These are phyloP conservation scores for Penicillium sp. DNA, from an alignment of 2,329 filamentous ascomycete genomes.

Conservation along the genomic window DNA sequence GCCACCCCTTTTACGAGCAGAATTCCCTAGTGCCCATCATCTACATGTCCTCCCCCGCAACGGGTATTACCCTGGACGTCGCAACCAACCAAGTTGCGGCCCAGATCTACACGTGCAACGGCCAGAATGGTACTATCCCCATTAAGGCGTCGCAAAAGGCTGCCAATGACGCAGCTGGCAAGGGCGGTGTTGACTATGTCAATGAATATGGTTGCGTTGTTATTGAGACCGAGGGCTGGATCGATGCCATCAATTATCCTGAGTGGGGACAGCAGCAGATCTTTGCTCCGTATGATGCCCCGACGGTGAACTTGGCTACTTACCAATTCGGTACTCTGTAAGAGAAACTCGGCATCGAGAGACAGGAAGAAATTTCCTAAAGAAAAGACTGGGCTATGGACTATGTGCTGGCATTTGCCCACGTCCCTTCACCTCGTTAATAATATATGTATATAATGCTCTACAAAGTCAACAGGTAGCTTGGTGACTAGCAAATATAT, in stretches of 20 bases:
- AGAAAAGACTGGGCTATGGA: background rate
- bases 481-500: background rate
- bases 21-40: conserved; percentile 49
- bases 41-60: conserved; percentile 61
- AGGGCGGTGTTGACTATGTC: conserved; percentile 43
- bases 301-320: conserved; percentile 41
- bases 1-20: conserved; percentile 31
- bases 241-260: conserved; percentile 88
- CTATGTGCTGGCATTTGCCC: background rate
- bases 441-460: conserved; percentile 7
- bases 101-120: conserved; percentile 81
- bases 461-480: background rate
- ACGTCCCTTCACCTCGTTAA: background rate
- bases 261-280: conserved; percentile 67
- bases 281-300: conserved; percentile 36
- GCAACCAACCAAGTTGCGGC: conserved; percentile 80
- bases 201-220: conserved; percentile 78
- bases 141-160: conserved; percentile 41
- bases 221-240: conserved; percentile 89
- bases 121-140: conserved; percentile 62
- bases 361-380: background rate
- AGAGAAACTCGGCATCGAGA: background rate
- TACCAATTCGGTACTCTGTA: conserved; percentile 40
- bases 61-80: conserved; percentile 78
- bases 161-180: conserved; percentile 56